A percentile compares a stretch with the other conserved stretches of the same genome.
Conservation (phyloP, 805 yeast species). For the Nakazawaea peltata region DNA sequence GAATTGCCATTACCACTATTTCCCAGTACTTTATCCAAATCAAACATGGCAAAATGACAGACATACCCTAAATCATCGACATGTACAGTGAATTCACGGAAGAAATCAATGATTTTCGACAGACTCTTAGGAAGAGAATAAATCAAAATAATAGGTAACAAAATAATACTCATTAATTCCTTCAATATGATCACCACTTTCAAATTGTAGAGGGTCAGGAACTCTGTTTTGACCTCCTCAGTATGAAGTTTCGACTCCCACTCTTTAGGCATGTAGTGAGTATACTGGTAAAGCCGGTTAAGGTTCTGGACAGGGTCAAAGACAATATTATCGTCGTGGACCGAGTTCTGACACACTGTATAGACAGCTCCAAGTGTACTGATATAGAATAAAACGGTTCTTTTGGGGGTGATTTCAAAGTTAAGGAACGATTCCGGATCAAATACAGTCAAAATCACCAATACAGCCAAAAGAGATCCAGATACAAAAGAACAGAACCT, state of each 20-base stretch:
- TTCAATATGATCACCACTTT: conserved; percentile 61
- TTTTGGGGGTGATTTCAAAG: conserved; percentile 77
- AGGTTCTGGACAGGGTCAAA: conserved; percentile 92
- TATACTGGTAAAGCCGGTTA: conserved; percentile 70
- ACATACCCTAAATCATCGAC: conserved; percentile 94
- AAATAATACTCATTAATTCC: conserved; percentile 72
- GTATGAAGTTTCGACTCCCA: conserved; percentile 89
- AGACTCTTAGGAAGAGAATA: conserved; percentile 67
- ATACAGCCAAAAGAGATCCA: conserved; percentile 85
- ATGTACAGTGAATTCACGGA: conserved; percentile 82
- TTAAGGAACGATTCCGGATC: conserved; percentile 90
- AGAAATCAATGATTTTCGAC: conserved; percentile 79
- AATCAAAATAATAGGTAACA: conserved; percentile 90
- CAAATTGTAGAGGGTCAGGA: conserved; percentile 69
- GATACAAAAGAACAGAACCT: conserved; percentile 65
- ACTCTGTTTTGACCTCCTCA: conserved; percentile 74
- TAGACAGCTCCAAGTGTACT: conserved; percentile 83
- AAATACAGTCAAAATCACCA: conserved; percentile 66
- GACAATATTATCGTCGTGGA: conserved; percentile 53
- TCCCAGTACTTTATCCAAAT: conserved; percentile 52
- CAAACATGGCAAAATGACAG: conserved; percentile 90
- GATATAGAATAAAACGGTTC: conserved; percentile 79
- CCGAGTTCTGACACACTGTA: conserved; percentile 71
- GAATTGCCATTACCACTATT: too few species aligned
- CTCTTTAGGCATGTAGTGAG: conserved; percentile 81